phyloP scores from a whole-genome alignment of 257 asterid species.

The Anisodus tanguticus region DNA sequence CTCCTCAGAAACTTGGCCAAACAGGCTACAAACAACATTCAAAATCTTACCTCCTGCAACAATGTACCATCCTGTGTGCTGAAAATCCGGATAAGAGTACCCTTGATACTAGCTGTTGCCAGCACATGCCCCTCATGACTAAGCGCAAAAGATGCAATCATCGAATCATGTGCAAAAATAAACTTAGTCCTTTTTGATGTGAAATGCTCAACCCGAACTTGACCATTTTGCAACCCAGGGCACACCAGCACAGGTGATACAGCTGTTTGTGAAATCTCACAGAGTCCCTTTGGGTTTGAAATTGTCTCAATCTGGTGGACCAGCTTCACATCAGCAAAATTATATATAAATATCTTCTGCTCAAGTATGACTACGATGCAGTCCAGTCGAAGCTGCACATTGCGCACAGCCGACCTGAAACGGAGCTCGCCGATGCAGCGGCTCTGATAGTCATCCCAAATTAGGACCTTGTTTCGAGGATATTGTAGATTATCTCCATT shows the following conservation, averaged over 20 bases:
- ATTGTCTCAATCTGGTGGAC: constrained; percentile 87
- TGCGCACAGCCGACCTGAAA: constrained; percentile 90
- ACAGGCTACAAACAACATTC: background rate
- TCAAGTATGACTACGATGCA: constrained; percentile 80
- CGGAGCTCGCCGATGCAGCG: constrained; percentile 85
- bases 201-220: constrained; percentile 92
- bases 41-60: constrained; percentile 79
- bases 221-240: constrained; percentile 83
- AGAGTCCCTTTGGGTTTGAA: constrained; percentile 83
- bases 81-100: constrained; percentile 91
- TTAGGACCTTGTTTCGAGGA: constrained; percentile 82
- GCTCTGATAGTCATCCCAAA: constrained; percentile 97
- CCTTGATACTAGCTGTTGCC: constrained; percentile 88
- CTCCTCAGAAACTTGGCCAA: too few relatives aligned
- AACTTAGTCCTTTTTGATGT: constrained; percentile 73
- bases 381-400: constrained; percentile 79
- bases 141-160: constrained; percentile 74
- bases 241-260: constrained; percentile 83
- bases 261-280: constrained; percentile 77
- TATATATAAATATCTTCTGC: constrained; percentile 84
- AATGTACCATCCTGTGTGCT: constrained; percentile 92
- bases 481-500: constrained; percentile 67
- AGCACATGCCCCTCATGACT: constrained; percentile 90
- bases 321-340: constrained; percentile 84
- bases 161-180: constrained; percentile 85